Percentiles rank a stretch among this genome's conserved stretches.
These are phyloP conservation scores for Fusarium sp. DNA, from an alignment of 2,329 filamentous ascomycete species.

Conservation along the genomic window DNA sequence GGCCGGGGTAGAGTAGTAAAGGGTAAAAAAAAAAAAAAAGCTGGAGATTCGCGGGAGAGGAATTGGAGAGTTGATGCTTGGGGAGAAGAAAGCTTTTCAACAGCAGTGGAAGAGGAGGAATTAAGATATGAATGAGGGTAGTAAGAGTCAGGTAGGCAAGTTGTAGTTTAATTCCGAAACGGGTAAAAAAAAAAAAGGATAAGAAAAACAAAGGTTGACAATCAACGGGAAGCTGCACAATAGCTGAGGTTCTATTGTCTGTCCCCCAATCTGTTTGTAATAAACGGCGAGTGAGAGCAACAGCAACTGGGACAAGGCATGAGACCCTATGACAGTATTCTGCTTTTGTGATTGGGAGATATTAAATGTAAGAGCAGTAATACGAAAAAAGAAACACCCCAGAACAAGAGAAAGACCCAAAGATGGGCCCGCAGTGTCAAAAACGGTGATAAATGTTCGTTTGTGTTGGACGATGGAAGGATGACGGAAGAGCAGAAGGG, in stretches of 20 bases:
- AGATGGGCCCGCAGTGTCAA: not conserved
- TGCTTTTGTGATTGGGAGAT: not conserved
- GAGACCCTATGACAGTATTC: slow-evolving; percentile 1
- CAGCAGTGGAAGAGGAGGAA: slow-evolving; percentile 1
- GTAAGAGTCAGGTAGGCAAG: not conserved
- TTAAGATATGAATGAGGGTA: slow-evolving; percentile 8
- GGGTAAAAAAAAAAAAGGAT: not conserved
- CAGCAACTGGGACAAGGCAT: not conserved
- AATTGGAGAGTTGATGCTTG: not conserved
- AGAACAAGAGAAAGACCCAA: slow-evolving; percentile 2
- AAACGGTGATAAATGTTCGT: not conserved
- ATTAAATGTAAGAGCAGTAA: not conserved
- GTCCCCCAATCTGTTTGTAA: slow-evolving; percentile 1
- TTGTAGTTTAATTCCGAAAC: not conserved
- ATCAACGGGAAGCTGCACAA: slow-evolving; percentile 8
- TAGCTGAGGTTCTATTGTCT: slow-evolving; percentile 25
- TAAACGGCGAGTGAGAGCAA: slow-evolving; percentile 7
- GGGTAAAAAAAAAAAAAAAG: slow-evolving; percentile 8
- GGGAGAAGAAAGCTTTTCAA: not conserved
- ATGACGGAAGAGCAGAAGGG: slow-evolving; percentile 10
- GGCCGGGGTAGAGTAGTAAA: slow-evolving; percentile 33
- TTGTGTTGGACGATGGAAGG: slow-evolving; percentile 4
- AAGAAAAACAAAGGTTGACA: slow-evolving; percentile 8
- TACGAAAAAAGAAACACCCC: not conserved
- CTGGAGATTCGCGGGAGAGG: not conserved